phyloP scores from a whole-genome alignment of 495 filamentous ascomycete genomes.

The Penicillium robsamsonii region DNA sequence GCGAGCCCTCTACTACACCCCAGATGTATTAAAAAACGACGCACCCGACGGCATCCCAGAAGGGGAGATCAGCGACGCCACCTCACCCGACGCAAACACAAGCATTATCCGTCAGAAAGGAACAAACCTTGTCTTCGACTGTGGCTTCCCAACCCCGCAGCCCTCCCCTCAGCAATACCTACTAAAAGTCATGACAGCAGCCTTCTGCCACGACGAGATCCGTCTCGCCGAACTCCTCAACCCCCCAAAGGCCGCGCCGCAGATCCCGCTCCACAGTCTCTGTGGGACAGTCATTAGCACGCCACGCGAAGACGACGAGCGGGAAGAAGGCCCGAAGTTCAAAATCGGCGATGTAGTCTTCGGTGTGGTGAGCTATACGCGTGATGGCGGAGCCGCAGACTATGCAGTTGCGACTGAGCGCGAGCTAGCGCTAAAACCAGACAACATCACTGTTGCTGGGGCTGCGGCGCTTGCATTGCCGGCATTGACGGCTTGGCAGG shows the following conservation, averaged over 20 bases:
- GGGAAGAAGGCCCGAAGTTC: conserved; percentile 38
- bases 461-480: conserved; percentile 54
- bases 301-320: conserved; percentile 40
- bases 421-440: conserved; percentile 52
- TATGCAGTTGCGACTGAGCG: conserved; percentile 49
- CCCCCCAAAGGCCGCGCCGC: conserved; percentile 42
- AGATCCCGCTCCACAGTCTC: conserved; percentile 58
- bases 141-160: conserved; percentile 38
- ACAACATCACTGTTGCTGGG: conserved; percentile 45
- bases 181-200: conserved; percentile 55
- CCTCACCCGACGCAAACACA: conserved; percentile 4
- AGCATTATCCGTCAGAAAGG: conserved; percentile 17
- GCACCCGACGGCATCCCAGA: conserved; percentile 7
- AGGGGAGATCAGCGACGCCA: conserved; percentile 2
- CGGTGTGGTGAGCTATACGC: conserved; percentile 44
- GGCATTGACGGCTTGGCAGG: conserved; percentile 57
- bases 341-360: conserved; percentile 54
- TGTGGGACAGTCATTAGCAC: conserved; percentile 53
- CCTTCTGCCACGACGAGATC: conserved; percentile 56
- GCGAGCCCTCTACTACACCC: conserved; percentile 42
- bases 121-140: conserved; percentile 33
- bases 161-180: conserved; percentile 51
- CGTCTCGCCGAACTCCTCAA: conserved; percentile 44
- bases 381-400: conserved; percentile 52
- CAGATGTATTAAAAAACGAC: conserved; percentile 12